These are phyloP conservation scores for Nakataea oryzae DNA, from an alignment of 2,329 filamentous ascomycete species.

Conservation along the genomic window DNA sequence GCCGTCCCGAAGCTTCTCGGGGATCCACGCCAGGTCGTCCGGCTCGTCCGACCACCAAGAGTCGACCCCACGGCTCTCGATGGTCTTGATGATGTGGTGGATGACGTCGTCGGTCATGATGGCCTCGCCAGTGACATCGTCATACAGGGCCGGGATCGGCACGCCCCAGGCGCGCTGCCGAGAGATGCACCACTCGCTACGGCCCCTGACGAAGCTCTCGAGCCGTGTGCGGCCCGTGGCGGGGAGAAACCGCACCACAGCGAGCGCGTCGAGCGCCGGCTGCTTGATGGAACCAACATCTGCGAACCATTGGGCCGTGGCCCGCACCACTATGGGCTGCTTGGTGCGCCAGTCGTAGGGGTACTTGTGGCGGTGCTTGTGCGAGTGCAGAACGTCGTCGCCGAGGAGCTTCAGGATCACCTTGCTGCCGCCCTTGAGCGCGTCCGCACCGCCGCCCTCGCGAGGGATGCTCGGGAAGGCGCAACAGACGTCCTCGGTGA, in stretches of 20 bases:
- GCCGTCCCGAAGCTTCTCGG: conserved; percentile 46
- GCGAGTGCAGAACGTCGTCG: conserved; percentile 54
- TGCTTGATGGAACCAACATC: conserved; percentile 78
- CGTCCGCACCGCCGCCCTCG: conserved; percentile 11
- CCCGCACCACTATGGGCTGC: conserved; percentile 77
- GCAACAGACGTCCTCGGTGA: conserved; percentile 51
- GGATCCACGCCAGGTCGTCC: conserved; percentile 71
- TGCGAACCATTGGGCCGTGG: conserved; percentile 96
- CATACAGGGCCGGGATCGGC: conserved; percentile 85
- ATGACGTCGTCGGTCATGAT: conserved; percentile 73
- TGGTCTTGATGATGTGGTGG: conserved; percentile 71
- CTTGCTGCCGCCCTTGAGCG: conserved; percentile 53
- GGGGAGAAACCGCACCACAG: conserved; percentile 69
- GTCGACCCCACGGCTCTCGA: conserved; percentile 71
- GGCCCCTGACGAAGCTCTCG: conserved; percentile 74
- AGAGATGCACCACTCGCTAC: conserved; percentile 97
- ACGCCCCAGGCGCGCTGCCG: conserved; percentile 94
- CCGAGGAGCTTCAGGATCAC: conserved; percentile 61
- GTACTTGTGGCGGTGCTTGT: conserved; percentile 80
- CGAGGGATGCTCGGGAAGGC: conserved; percentile 58
- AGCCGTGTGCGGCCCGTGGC: conserved; percentile 62
- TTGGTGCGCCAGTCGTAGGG: conserved; percentile 98
- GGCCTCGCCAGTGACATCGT: conserved; percentile 63
- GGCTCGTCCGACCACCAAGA: conserved; percentile 84
- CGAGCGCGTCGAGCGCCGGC: conserved; percentile 58